Conservation (phyloP, 768 basidiomycete genomes). For the Cystofilobasidium ferigula region DNA sequence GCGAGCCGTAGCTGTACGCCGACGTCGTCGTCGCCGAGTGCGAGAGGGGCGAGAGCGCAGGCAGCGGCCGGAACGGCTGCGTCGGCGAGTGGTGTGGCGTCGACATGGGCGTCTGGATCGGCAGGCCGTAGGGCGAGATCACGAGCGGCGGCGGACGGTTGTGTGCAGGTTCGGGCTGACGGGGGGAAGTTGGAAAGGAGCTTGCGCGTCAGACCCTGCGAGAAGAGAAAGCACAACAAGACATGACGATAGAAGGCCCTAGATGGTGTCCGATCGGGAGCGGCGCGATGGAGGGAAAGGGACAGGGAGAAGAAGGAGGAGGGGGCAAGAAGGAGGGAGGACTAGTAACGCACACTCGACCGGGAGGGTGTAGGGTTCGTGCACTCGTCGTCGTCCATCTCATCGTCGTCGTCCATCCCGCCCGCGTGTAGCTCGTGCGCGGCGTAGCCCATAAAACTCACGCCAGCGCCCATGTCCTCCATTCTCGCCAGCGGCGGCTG, state of each 20-base stretch:
- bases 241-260: background rate
- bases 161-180: background rate
- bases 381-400: background rate
- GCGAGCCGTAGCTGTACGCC: background rate
- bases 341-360: background rate
- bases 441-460: slow-evolving; percentile 1
- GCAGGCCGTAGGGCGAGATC: background rate
- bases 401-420: background rate
- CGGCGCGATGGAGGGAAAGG: no score
- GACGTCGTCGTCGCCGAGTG: background rate
- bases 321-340: background rate
- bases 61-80: slow-evolving; percentile 3
- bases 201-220: background rate
- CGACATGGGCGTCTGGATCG: slow-evolving; percentile 13
- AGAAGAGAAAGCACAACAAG: background rate
- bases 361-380: background rate
- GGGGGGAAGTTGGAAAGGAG: background rate
- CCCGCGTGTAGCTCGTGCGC: background rate
- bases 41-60: background rate
- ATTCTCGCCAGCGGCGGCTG: background rate
- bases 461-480: background rate
- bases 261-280: no score
- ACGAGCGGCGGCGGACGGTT: background rate
- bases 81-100: slow-evolving; percentile 19
- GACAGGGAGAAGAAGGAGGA: no score